phyloP scores from a whole-genome alignment of 169 alveolate species.

The Cryptosporidium tyzzeri region DNA sequence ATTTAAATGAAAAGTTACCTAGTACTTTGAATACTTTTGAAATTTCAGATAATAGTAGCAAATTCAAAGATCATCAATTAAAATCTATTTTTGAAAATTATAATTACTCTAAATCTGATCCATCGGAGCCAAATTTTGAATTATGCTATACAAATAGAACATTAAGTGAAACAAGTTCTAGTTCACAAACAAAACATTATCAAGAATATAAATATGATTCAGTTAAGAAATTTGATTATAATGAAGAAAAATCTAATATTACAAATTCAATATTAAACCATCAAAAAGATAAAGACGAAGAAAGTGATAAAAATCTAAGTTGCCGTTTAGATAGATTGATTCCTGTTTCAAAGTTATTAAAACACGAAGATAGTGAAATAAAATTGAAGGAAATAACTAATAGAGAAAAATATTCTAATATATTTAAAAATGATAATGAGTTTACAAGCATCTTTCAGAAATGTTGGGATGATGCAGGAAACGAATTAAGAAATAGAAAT shows the following conservation, averaged over 20 bases:
- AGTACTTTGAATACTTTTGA: neutral
- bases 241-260: neutral
- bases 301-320: neutral
- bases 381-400: neutral
- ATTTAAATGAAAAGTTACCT: neutral
- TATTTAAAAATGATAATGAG: slow-evolving; percentile 36
- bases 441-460: slow-evolving; percentile 28
- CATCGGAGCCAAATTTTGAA: neutral
- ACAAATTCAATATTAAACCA: neutral
- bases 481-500: neutral
- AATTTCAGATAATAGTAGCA: neutral
- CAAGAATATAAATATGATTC: neutral
- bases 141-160: too few relatives aligned
- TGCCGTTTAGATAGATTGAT: neutral
- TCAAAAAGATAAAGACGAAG: neutral
- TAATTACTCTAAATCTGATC: too few relatives aligned
- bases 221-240: too few relatives aligned
- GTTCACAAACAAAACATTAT: neutral
- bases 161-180: neutral
- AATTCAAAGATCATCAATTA: neutral
- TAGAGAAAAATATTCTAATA: slow-evolving; percentile 1
- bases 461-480: slow-evolving; percentile 51
- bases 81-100: neutral
- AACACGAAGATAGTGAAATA: neutral
- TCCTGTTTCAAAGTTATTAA: slow-evolving; percentile 10